Evolutionary conservation across 208 protist genomes (phyloP).

Genomic region (Borovskyia barvae): DNA sequence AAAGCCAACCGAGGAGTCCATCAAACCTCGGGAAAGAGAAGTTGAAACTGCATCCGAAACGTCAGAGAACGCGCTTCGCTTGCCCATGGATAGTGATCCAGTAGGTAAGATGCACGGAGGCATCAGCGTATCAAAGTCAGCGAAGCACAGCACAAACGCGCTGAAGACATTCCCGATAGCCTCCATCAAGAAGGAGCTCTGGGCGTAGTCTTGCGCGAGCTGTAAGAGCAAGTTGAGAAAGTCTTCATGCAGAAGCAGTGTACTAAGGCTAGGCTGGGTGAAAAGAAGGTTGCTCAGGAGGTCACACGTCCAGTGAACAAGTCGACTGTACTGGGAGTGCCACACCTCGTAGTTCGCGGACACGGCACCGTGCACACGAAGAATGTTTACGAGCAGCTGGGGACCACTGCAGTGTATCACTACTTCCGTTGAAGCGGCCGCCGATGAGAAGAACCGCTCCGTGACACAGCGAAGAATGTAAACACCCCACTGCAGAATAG

Average conservation of each 20-base stretch:
- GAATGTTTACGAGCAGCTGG: slow-evolving; percentile 48
- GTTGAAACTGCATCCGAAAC: too few species aligned
- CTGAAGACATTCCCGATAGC: slow-evolving; percentile 23
- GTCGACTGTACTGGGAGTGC: slow-evolving; percentile 20
- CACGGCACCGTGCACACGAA: slow-evolving; percentile 43
- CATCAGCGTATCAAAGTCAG: too few species aligned
- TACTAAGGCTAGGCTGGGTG: slow-evolving; percentile 22
- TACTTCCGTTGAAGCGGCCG: slow-evolving; percentile 29
- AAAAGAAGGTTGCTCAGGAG: slow-evolving; percentile 43
- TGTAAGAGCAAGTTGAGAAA: slow-evolving; percentile 39
- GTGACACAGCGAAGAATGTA: slow-evolving; percentile 59
- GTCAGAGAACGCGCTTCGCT: too few species aligned
- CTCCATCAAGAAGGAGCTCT: slow-evolving; percentile 15
- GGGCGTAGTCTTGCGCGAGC: slow-evolving; percentile 30
- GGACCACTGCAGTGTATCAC: slow-evolving; percentile 48
- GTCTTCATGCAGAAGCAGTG: slow-evolving; percentile 41
- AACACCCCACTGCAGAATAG: slow-evolving; percentile 72
- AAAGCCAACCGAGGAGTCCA: too few species aligned
- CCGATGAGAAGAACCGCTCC: slow-evolving; percentile 21
- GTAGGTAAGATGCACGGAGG: too few species aligned
- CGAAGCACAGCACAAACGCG: slow-evolving; percentile 23
- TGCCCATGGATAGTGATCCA: too few species aligned
- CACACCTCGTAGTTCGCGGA: slow-evolving; percentile 12
- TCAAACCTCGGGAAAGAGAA: too few species aligned
- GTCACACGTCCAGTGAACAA: slow-evolving; percentile 43